Evolutionary conservation across 1,284 basidiomycete genomes (phyloP).

Genomic region (Trametes polyzona): DNA sequence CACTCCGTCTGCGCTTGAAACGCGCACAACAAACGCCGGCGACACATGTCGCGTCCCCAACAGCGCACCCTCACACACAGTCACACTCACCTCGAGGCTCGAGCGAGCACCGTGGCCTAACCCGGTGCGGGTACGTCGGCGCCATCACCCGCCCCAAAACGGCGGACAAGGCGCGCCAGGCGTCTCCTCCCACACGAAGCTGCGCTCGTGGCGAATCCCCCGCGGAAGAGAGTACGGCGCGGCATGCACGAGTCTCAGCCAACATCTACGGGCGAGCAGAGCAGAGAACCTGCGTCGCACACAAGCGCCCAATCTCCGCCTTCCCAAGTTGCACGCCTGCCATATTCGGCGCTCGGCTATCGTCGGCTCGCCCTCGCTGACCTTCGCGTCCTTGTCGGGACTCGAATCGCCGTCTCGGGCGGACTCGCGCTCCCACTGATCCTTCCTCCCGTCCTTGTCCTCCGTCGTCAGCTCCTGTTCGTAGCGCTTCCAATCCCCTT

Average conservation of each 20-base stretch:
- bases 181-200: background rate
- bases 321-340: conserved; percentile 7
- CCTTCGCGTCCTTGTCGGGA: conserved; percentile 2
- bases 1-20: too few relatives aligned
- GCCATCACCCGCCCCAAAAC: background rate
- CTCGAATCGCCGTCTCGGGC: background rate
- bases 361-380: conserved; percentile 2
- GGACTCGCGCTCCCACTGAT: background rate
- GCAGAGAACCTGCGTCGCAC: conserved; percentile 4
- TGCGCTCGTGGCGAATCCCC: background rate
- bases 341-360: conserved; percentile 10
- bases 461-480: background rate
- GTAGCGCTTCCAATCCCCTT: background rate
- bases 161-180: background rate
- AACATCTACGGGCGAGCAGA: background rate
- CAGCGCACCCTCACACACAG: too few relatives aligned
- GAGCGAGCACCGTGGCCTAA: background rate
- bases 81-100: background rate
- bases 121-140: background rate
- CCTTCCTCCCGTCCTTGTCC: background rate
- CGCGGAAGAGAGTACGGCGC: background rate
- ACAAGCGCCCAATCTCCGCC: conserved; percentile 5
- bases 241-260: background rate
- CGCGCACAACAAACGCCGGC: conserved; percentile 16
- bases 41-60: conserved; percentile 3